Base-by-base conservation (phyloP, 1,284 basidiomycete genomes). In the Vanrija sp. region DNA sequence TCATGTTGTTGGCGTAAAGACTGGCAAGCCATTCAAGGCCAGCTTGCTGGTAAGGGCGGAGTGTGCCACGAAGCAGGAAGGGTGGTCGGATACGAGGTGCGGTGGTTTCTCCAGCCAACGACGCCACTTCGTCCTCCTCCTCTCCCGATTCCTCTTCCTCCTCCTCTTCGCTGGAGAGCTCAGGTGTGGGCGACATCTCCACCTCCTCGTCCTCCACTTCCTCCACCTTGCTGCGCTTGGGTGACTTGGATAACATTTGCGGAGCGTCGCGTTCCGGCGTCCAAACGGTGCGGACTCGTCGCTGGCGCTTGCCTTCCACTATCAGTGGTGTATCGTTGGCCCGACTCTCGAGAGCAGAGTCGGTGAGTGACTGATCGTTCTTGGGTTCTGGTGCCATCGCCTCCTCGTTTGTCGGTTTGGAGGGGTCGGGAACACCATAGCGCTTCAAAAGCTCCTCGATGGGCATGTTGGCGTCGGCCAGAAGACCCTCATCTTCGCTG, bases 1-100 rank as follows among this genome's bases (percentile, higher is more conserved):
- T 98, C 63, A 92, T 79, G 55, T 88, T 86, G 64, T 90, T 92
- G 19, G 80, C 80, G 75, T 97, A 93, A 39, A 97, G 78, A 68
- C 86, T 90, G 0, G 90, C 89, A 8, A 98, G 85, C 95, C 95
- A 98, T 68, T 98, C 93, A 50, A 98, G 78, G 0, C 95, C 95
- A 14, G 88, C 84, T 63, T 94, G 90, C 70, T 98, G 95, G 71
- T 98, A 98, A 1, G 93, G 92, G 18, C 94, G 86, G 39, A 98
- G 80, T 3, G 84, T 84, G 1, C 93, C 95, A 14, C 95, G 86
- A 2, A 98, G 80, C 8, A 98, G 80, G 52, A 91, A 83, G 0
- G 94, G 92, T 10, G 86, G 83, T 42, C 81, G 84, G 40, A 95
- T 82, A 82, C 50, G 77, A 65, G 50, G 82, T 76, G 6, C 81